A percentile compares a stretch with the other conserved stretches of the same genome.
These are phyloP conservation scores for Suhomyces tanzawaensis DNA, from an alignment of 805 yeast species.

Conservation along the genomic window DNA sequence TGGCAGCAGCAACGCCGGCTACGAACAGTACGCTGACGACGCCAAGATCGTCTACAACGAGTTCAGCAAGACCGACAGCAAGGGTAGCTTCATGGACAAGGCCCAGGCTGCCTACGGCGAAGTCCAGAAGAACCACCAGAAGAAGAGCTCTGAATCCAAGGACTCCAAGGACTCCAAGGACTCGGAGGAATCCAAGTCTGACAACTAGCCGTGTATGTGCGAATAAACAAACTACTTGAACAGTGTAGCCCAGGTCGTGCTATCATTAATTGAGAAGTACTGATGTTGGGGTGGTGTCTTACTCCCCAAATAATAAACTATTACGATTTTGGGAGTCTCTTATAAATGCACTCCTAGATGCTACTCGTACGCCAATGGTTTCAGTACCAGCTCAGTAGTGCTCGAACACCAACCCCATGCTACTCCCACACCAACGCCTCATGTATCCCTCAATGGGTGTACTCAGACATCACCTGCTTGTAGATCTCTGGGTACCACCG, in stretches of 20 bases:
- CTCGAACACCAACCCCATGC: background rate
- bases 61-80: constrained; percentile 24
- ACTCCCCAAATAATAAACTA: no score
- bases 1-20: constrained; percentile 24
- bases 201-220: constrained; percentile 3
- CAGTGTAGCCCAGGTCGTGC: no score
- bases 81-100: constrained; percentile 27
- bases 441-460: no score
- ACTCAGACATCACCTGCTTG: constrained; percentile 27
- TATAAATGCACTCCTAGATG: no score
- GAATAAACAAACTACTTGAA: no score
- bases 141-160: constrained; percentile 2
- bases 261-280: no score
- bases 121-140: constrained; percentile 22
- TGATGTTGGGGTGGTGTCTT: no score
- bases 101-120: constrained; percentile 36
- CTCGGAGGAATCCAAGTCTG: constrained; percentile 4
- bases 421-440: no score
- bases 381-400: background rate
- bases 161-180: constrained; percentile 3
- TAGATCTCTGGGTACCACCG: constrained; percentile 43
- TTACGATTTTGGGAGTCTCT: no score
- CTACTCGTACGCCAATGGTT: no score
- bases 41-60: constrained; percentile 36
- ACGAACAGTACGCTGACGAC: constrained; percentile 25